Conservation (phyloP, 1,139 yeast species). For the Yamadazyma siamensis region DNA sequence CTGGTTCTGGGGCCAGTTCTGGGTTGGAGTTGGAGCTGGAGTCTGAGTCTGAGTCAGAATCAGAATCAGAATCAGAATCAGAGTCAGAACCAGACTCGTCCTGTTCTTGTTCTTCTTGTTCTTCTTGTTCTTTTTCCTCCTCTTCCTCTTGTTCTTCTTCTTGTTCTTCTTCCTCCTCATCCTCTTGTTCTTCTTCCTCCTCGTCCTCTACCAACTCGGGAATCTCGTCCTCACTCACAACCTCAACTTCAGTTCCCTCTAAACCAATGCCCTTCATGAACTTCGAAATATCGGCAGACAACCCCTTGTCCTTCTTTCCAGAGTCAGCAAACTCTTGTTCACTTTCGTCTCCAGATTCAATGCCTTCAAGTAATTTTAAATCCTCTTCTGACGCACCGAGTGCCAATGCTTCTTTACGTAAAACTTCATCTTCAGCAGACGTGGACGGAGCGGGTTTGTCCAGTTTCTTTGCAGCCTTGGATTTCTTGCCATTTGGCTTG, state of each 20-base stretch:
- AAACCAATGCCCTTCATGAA: constrained; percentile 74
- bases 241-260: constrained; percentile 34
- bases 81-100: constrained; percentile 12
- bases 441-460: not conserved
- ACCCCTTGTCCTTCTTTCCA: constrained; percentile 39
- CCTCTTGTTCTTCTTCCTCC: constrained; percentile 26
- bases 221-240: constrained; percentile 27
- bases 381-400: constrained; percentile 73
- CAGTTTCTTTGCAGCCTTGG: constrained; percentile 10
- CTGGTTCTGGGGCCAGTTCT: constrained; percentile 18
- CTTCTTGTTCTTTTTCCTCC: constrained; percentile 17
- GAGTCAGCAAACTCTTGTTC: constrained; percentile 57
- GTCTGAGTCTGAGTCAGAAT: constrained; percentile 13
- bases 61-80: constrained; percentile 7
- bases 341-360: constrained; percentile 56
- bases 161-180: constrained; percentile 16
- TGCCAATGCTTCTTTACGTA: constrained; percentile 66
- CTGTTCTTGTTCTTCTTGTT: constrained; percentile 13
- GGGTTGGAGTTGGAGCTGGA: constrained; percentile 12
- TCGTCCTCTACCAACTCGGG: constrained; percentile 27
- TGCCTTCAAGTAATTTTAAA: constrained; percentile 47
- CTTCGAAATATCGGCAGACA: constrained; percentile 55
- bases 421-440: constrained; percentile 30
- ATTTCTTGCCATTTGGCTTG: constrained; percentile 15
- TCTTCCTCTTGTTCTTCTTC: constrained; percentile 18